A percentile compares a stretch with the other conserved stretches of the same genome.
Conservation (phyloP, 2,329 filamentous ascomycete genomes). For the Botryotinia globosa region DNA sequence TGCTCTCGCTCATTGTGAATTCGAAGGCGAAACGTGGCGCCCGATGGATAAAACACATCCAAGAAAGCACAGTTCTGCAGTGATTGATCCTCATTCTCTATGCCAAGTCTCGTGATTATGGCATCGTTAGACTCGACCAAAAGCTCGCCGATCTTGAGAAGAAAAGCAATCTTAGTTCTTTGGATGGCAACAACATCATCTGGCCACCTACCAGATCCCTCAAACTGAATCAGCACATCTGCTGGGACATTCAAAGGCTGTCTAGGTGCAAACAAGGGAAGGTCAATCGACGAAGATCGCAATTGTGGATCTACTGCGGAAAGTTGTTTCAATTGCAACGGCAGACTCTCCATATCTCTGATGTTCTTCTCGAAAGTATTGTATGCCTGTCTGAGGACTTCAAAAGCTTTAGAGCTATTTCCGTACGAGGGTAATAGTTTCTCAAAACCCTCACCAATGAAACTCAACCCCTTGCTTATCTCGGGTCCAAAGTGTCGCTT, state of each 20-base stretch:
- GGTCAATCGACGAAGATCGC: constrained; percentile 65
- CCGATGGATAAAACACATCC: constrained; percentile 71
- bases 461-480: constrained; percentile 42
- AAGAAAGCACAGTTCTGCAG: constrained; percentile 78
- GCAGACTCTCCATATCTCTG: constrained; percentile 74
- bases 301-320: constrained; percentile 69
- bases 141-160: constrained; percentile 62
- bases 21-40: constrained; percentile 75
- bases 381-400: constrained; percentile 67
- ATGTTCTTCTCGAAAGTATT: constrained; percentile 72
- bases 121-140: constrained; percentile 60
- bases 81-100: constrained; percentile 70
- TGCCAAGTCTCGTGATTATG: constrained; percentile 67
- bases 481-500: constrained; percentile 63
- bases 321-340: constrained; percentile 81
- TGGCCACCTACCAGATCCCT: constrained; percentile 90
- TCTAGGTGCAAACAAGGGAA: constrained; percentile 47
- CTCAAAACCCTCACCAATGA: constrained; percentile 47
- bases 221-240: constrained; percentile 84
- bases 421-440: constrained; percentile 42
- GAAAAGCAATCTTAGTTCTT: constrained; percentile 87
- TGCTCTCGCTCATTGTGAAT: constrained; percentile 89
- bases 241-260: constrained; percentile 53
- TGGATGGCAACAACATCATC: constrained; percentile 90
- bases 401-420: constrained; percentile 55